Base-by-base conservation (phyloP, 2,329 filamentous ascomycete genomes). In the Thielaviopsis cerberus region DNA sequence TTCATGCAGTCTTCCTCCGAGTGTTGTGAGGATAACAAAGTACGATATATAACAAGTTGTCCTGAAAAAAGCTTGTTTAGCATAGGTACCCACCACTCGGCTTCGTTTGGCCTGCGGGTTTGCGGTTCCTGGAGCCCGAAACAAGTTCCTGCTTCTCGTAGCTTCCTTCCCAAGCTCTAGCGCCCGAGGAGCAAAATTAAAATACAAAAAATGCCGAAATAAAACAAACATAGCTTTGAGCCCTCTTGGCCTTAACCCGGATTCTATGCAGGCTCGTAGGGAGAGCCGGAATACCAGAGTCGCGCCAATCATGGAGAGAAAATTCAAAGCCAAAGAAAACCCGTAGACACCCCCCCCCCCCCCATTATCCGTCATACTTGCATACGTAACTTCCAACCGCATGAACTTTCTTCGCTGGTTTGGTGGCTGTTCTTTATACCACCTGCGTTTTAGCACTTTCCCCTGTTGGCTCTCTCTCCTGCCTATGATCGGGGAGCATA, bases 81-180 rank as follows among this genome's bases (percentile, higher is more conserved):
- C n/a, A 54, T 23, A 41, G 11, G 22, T 37, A 25, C 25, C 50
- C 50, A 52, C 23, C 8, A 25, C 24, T 3, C 11, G 50, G 20
- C 51, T 27, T 45, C 25, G 22, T 57, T 41, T 57, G 30, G 30
- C 23, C 34, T 57, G 56, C 26, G 34, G 51, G 37, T 48, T 45
- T 54, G 41, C 17, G 34, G 58, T 60, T 60, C 41, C 55, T 57
- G 51, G 20, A 53, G 30, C 24, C 26, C 45, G 6, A 41, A 57
- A n/a, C 51, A 15, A 53, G 50, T 34, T 57, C 24, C n/a, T 52
- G 34, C 55, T 54, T 24, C 27, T 53, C 37, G 51, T 54, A 13
- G 11, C n/a, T 20, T 50, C 17, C 34, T 57, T 57, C 56, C 51
- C 26, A 25, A 13, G 24, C 2, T n/a, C 24, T 54, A 34, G 25